These are phyloP conservation scores for Starmerella powellii DNA, from an alignment of 805 yeast genomes.

Conservation along the genomic window DNA sequence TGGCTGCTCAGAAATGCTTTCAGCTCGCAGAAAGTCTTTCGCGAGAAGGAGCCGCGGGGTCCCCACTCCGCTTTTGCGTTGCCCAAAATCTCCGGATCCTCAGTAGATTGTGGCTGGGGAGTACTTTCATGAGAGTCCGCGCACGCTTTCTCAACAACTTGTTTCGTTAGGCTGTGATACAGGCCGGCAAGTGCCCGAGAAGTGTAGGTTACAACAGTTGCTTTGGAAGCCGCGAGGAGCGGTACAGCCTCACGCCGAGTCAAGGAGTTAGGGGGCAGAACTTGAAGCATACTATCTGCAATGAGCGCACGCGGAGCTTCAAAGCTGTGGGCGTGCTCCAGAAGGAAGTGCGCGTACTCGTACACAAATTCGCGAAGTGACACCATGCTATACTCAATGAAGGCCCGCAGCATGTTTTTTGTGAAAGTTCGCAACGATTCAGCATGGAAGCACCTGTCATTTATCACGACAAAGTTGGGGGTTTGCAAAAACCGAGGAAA, in stretches of 20 bases:
- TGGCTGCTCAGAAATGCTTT: too few species aligned
- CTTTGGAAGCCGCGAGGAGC: slow-evolving; percentile 17
- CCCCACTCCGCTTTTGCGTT: not conserved
- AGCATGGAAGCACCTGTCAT: slow-evolving; percentile 46
- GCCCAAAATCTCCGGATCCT: not conserved
- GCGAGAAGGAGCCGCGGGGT: too few species aligned
- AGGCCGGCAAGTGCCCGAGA: slow-evolving; percentile 19
- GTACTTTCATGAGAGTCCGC: not conserved
- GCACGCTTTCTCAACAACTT: not conserved
- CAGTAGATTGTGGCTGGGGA: too few species aligned
- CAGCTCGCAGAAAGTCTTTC: too few species aligned
- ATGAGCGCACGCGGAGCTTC: slow-evolving; percentile 37
- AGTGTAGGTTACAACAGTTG: slow-evolving; percentile 15
- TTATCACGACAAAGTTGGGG: slow-evolving; percentile 38
- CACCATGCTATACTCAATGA: slow-evolving; percentile 26
- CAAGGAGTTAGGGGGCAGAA: slow-evolving; percentile 4
- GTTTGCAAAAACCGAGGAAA: slow-evolving; percentile 56
- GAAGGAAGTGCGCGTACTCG: slow-evolving; percentile 36
- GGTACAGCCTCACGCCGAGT: slow-evolving; percentile 3
- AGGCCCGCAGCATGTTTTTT: slow-evolving; percentile 34
- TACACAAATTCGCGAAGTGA: slow-evolving; percentile 27
- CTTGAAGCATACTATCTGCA: slow-evolving; percentile 8
- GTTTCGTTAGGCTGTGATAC: not conserved
- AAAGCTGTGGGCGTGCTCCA: slow-evolving; percentile 40
- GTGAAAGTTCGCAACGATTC: slow-evolving; percentile 31